phyloP scores from a whole-genome alignment of 176 grass and related monocot species.

The Ensete glaucum region DNA sequence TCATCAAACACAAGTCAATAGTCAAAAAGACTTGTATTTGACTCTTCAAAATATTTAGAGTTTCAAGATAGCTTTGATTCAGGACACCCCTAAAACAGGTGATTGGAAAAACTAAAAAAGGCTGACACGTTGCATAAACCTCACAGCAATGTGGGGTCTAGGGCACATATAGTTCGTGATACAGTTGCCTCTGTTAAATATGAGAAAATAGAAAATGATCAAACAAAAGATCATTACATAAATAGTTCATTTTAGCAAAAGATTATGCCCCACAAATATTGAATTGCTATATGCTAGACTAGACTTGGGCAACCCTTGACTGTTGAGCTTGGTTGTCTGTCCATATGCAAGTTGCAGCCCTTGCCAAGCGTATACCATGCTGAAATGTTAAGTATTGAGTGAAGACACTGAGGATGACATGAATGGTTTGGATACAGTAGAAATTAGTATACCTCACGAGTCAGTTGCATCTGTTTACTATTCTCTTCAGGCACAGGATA shows the following conservation, averaged over 20 bases:
- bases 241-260: too few relatives aligned
- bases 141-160: too few relatives aligned
- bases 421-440: not conserved
- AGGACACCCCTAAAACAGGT: not conserved
- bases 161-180: too few relatives aligned
- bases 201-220: not conserved
- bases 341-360: not conserved
- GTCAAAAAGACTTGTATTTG: not conserved
- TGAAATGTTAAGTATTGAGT: not conserved
- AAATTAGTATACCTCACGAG: constrained; percentile 48
- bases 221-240: not conserved
- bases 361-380: not conserved
- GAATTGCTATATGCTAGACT: too few relatives aligned
- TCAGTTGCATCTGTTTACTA: constrained; percentile 82
- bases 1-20: too few relatives aligned
- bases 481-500: constrained; percentile 96
- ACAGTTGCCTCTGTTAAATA: too few relatives aligned
- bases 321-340: too few relatives aligned
- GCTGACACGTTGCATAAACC: too few relatives aligned
- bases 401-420: not conserved
- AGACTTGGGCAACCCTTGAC: too few relatives aligned
- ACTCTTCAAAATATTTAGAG: not conserved
- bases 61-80: not conserved
- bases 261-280: too few relatives aligned
- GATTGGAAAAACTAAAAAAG: not conserved